Evolutionary conservation across 2,329 filamentous ascomycete genomes (phyloP).

Genomic region (Xylaria sp.): DNA sequence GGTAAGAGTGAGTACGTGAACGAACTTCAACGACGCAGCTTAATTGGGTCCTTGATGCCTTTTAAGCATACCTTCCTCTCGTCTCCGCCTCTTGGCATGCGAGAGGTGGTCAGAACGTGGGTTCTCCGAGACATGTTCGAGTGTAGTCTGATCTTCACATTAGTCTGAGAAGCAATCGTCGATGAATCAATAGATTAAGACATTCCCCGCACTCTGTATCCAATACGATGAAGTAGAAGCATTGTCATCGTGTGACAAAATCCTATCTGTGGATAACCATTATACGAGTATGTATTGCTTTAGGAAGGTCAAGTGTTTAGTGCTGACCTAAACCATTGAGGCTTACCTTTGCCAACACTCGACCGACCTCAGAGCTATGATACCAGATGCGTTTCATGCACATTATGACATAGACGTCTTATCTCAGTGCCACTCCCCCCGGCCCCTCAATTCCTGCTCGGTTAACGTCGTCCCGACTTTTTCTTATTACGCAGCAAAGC

Average conservation of each 20-base stretch:
- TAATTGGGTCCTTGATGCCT: constrained; percentile 2
- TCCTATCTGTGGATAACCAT: constrained; percentile 16
- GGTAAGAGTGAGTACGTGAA: neutral
- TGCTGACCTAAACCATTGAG: constrained; percentile 12
- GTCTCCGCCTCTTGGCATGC: neutral
- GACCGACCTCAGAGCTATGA: constrained; percentile 4
- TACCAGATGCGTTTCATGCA: constrained; percentile 4
- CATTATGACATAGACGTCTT: constrained; percentile 4
- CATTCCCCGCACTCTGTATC: constrained; percentile 24
- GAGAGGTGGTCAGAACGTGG: neutral
- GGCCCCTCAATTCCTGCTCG: neutral
- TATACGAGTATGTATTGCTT: constrained; percentile 17
- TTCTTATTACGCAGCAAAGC: constrained; percentile 13
- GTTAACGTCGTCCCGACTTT: neutral
- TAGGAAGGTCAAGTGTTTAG: constrained; percentile 34
- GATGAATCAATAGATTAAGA: constrained; percentile 2
- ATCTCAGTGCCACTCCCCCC: neutral
- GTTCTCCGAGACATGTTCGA: neutral
- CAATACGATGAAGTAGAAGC: constrained; percentile 25
- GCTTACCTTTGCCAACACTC: neutral
- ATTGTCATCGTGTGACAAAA: neutral
- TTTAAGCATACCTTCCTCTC: constrained; percentile 24
- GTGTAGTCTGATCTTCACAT: neutral
- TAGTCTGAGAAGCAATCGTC: neutral
- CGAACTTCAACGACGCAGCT: neutral